Evolutionary conservation across 164 flowering plant genomes (phyloP).

Genomic region (Pachysandra terminalis): DNA sequence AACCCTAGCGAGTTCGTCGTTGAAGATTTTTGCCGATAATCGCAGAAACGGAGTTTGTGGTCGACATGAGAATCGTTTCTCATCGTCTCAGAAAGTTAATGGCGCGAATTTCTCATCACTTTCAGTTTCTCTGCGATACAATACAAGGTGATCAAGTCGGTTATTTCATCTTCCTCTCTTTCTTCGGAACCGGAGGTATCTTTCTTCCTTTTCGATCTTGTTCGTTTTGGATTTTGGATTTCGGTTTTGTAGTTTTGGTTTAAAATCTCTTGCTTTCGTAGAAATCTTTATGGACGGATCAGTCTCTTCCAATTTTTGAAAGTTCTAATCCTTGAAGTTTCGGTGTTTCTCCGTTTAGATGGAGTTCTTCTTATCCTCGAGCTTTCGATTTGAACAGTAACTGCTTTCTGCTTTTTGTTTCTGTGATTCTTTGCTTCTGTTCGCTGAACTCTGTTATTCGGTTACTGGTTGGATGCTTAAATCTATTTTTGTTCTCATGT

Average conservation of each 20-base stretch:
- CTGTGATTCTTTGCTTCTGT: not conserved
- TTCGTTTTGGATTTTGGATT: not conserved
- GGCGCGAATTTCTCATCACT: constrained; percentile 5
- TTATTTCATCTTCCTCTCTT: constrained; percentile 1
- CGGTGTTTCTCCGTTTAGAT: too few species aligned
- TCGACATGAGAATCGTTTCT: constrained; percentile 5
- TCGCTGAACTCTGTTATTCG: not conserved
- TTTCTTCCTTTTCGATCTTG: not conserved
- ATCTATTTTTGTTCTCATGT: not conserved
- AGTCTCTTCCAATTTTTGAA: not conserved
- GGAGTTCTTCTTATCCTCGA: too few species aligned
- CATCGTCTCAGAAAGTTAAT: not conserved
- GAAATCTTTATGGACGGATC: not conserved
- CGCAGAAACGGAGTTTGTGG: not conserved
- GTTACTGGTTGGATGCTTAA: too few species aligned
- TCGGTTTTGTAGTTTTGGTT: not conserved
- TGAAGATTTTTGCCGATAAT: constrained; percentile 5
- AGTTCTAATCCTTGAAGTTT: too few species aligned
- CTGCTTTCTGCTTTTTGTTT: too few species aligned
- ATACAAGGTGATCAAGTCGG: constrained; percentile 2
- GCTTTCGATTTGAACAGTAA: too few species aligned
- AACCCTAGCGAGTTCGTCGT: constrained; percentile 13
- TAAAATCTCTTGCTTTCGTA: not conserved
- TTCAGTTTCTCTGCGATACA: constrained; percentile 9
- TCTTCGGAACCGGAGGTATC: constrained; percentile 6